These are phyloP conservation scores for Ceratocystiopsis minuta DNA, from an alignment of 2,329 filamentous ascomycete species.

Conservation along the genomic window DNA sequence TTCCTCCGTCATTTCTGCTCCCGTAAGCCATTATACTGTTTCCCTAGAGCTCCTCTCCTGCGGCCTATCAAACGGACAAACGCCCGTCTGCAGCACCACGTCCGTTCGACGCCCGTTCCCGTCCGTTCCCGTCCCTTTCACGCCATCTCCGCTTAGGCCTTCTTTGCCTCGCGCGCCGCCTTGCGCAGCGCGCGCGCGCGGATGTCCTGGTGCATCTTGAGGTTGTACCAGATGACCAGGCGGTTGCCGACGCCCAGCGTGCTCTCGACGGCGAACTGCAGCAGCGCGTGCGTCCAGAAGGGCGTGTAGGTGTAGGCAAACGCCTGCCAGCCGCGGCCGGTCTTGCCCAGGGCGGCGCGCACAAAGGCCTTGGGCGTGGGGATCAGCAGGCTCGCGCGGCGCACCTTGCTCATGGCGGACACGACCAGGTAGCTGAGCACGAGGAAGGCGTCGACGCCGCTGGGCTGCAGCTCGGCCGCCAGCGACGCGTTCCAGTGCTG, in stretches of 20 bases:
- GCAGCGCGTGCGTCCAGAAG: slow-evolving; percentile 78
- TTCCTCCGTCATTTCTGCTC: too few relatives aligned
- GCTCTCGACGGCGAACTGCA: slow-evolving; percentile 65
- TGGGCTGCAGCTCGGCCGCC: slow-evolving; percentile 60
- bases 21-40: too few relatives aligned
- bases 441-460: slow-evolving; percentile 77
- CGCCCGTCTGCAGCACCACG: too few relatives aligned
- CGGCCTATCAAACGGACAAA: too few relatives aligned
- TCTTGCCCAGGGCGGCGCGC: slow-evolving; percentile 55
- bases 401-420: slow-evolving; percentile 92
- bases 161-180: slow-evolving; percentile 65
- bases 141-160: slow-evolving; percentile 16
- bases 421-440: slow-evolving; percentile 87
- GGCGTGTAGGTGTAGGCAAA: slow-evolving; percentile 76
- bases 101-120: too few relatives aligned
- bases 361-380: slow-evolving; percentile 76
- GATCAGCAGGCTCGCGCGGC: slow-evolving; percentile 56
- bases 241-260: slow-evolving; percentile 31
- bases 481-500: slow-evolving; percentile 89
- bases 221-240: slow-evolving; percentile 31
- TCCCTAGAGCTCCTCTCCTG: too few relatives aligned
- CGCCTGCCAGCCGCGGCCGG: slow-evolving; percentile 67
- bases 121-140: neutral
- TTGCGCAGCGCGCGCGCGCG: slow-evolving; percentile 68
- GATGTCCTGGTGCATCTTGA: slow-evolving; percentile 65